phyloP scores from a whole-genome alignment of 176 grass and related monocot species.

The Avena eriantha region DNA sequence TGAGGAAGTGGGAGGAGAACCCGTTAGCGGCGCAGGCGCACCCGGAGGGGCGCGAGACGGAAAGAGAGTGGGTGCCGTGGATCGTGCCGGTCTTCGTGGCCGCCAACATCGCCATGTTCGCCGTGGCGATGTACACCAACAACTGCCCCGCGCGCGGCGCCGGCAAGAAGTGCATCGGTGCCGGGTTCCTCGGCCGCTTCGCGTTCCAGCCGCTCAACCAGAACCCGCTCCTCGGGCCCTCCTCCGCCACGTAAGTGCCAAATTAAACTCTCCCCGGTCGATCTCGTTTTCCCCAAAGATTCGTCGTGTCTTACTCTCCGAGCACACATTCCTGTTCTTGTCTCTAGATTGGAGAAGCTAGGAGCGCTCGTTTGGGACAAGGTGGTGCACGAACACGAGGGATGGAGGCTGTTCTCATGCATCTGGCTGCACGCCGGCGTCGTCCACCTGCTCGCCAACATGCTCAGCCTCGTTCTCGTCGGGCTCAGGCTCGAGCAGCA shows the following conservation, averaged over 20 bases:
- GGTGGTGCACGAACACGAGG: conserved; percentile 71
- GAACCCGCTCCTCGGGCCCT: conserved; percentile 92
- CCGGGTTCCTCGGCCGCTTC: conserved; percentile 69
- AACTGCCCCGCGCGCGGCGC: conserved; percentile 73
- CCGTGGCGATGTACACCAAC: conserved; percentile 88
- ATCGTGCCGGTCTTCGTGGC: conserved; percentile 68
- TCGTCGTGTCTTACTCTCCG: background rate
- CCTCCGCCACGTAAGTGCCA: conserved; percentile 69
- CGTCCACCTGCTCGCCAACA: conserved; percentile 88
- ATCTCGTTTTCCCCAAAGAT: background rate
- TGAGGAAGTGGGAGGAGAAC: background rate
- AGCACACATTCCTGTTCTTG: background rate
- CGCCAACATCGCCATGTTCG: conserved; percentile 76
- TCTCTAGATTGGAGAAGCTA: conserved; percentile 79
- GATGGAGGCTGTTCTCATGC: conserved; percentile 82
- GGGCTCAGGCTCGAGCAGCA: conserved; percentile 95
- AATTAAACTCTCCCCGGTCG: background rate
- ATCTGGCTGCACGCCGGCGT: conserved; percentile 98
- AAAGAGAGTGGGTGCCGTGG: conserved; percentile 88
- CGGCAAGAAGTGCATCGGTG: conserved; percentile 68
- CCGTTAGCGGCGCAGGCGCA: conserved; percentile 10
- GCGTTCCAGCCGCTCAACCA: conserved; percentile 85
- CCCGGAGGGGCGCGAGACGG: conserved; percentile 43
- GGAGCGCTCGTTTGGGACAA: conserved; percentile 83
- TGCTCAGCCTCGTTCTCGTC: conserved; percentile 87